Evolutionary conservation across 768 basidiomycete genomes (phyloP), one percentile per base, ranked within the genome.

Genomic region (Leccinum subgranulosum): DNA sequence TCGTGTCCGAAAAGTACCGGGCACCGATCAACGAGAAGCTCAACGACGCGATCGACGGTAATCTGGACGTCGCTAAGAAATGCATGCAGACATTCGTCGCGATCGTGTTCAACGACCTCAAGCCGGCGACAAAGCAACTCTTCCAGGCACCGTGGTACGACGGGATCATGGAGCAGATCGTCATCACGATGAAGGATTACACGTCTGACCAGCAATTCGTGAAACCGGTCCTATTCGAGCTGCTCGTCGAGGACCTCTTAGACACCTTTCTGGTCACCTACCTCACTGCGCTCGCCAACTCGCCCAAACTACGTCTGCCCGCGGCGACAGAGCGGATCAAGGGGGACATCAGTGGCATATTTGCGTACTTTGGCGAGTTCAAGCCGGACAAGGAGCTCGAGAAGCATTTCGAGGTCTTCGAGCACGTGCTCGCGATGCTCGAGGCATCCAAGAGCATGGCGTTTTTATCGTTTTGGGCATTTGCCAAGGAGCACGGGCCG

Each of bases 41-140:
- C 52, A 98, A 97, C 76, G 90, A 96, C 61, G 94, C 95, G 33
- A 98, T 98, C 63, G 96, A 99, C 69, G 97, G 97, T 3, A 98
- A 95, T 73, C 83, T 98, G 60, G 97, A 99, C 73, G 93, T 98
- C 39, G 95, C 95, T 53, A 98, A 98, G 79, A 92, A 92, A 71
- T 98, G 95, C 78, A 94, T 90, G 21, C 91, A 96, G 65, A 89
- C 90, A 0, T 83, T 99, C 56, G 94, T 99, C 67, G 90, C 92
- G 64, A 85, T 96, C 66, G 87, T 98, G 65, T 94, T 97, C 79
- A 91, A 97, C 72, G 97, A 98, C 70, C 76, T 98, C 63, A 92
- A 88, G 70, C 85, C 89, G 1, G 95, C 90, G 10, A 89, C 85
- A 15, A 94, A 92, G 70, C 80, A 79, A 39, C 79, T 98, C 36